Evolutionary conservation across 306 rosid species (phyloP), one percentile per base, ranked within the genome.

Genomic region (Medicago truncatula): DNA sequence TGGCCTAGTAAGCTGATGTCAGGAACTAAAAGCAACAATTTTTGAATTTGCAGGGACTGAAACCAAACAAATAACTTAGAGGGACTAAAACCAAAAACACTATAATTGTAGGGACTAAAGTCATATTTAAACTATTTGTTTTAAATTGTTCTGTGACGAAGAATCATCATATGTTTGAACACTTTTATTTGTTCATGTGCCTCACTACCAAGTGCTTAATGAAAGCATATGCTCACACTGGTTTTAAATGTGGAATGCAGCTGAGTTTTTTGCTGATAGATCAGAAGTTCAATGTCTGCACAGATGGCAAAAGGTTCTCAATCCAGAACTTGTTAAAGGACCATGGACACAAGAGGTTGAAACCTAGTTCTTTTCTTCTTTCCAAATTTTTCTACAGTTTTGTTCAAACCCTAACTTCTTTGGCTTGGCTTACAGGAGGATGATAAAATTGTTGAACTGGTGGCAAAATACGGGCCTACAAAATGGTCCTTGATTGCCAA

Each of bases 281-380:
- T 89, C 97, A 75, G 99, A 95, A 90, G 99, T 95, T 50, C 99
- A 95, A 83, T 95, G 99, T 81, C 86, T 95, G 64, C 99, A 95
- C 84, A 87, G 99, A 86, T 95, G 99, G 99, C 99, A 92, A 89
- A 95, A 95, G 80, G 98, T 95, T 80, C 92, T 95, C 39, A 95
- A 95, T 84, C 99, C 98, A n/a, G 96, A 95, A 16, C 99, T 95
- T 52, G 85, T 95, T 75, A 95, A 95, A 86, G 99, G 98, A 70
- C 98, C 99, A 3, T 95, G 99, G 99, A 89, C 93, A 63, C 93
- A 83, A 73, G 96, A 92, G 98, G 99, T 95, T 81, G 87, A 61
- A 67, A 68, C 67, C 80, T 52, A 43, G 38, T 41, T 67, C 69
- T 60, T 50, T 69, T 21, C 17, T 73, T 74, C 54, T 44, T 58